Conservation (phyloP, 1,284 basidiomycete species). For the Trametes versicolor region DNA sequence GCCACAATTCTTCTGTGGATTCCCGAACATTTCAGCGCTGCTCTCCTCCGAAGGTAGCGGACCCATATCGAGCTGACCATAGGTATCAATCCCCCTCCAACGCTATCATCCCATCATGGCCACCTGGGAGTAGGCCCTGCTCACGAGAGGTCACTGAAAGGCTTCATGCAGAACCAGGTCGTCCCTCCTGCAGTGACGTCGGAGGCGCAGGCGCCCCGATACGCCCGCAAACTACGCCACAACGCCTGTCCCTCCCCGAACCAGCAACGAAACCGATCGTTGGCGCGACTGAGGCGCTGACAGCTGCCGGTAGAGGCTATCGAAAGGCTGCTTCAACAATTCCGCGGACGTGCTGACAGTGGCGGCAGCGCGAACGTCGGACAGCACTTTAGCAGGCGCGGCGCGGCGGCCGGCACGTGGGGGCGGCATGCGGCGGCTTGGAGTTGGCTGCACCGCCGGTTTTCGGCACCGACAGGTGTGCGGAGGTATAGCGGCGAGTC, state of each 20-base stretch:
- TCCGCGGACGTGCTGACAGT: background rate
- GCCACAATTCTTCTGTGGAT: background rate
- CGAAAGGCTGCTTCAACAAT: slow-evolving; percentile 3
- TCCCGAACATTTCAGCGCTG: background rate
- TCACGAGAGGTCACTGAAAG: too few relatives aligned
- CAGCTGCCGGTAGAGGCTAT: background rate
- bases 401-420: background rate
- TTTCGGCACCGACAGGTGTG: too few relatives aligned
- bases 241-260: background rate
- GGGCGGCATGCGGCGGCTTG: too few relatives aligned
- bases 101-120: too few relatives aligned
- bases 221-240: background rate
- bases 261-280: background rate
- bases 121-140: too few relatives aligned
- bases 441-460: too few relatives aligned
- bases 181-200: background rate
- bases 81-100: background rate
- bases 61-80: background rate
- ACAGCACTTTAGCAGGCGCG: background rate
- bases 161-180: too few relatives aligned
- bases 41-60: background rate
- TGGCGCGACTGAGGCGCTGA: background rate
- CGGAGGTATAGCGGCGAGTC: too few relatives aligned
- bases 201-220: background rate
- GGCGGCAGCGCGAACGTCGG: slow-evolving; percentile 1